Base-by-base conservation (phyloP, 1,284 basidiomycete genomes). In the Sporisorium scitamineum region DNA sequence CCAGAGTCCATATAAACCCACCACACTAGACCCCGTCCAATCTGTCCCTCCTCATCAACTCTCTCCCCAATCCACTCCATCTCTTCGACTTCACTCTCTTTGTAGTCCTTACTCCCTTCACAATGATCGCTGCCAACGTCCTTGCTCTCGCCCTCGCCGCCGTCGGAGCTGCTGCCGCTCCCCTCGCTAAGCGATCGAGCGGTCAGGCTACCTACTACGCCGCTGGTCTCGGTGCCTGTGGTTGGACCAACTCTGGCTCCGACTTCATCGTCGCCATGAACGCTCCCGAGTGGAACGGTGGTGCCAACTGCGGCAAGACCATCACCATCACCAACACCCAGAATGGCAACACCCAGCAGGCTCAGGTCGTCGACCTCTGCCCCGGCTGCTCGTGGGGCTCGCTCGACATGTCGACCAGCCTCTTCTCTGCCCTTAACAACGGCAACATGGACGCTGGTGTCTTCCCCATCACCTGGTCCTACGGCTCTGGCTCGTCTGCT, bases 391-490 rank as follows among this genome's bases (percentile, higher is more conserved):
- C 90, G 2, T 88, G 85, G 47, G 90, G 89, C 39, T 92, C 89
- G 45, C 89, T 97, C 62, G 94, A 97, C 87, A 88, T 95, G 69
- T 92, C 92, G 26, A 84, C 86, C 13, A 89, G 90, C 56, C 89
- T 97, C 47, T 97, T 97, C 87, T 65, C 73, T 42, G 71, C 64
- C 31, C 78, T 83, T 20, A 72, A 74, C 61, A 76, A 81, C 66
- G 79, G 79, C 54, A 77, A 81, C 77, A 70, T 80, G 66, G 80
- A 79, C 65, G 65, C 53, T 26, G 81, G 81, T 70, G 71, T 73
- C 62, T 78, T 83, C 78, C 81, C 79, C 61, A 83, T 83, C 73
- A 53, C 57, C 29, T 83, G 81, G 81, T 68, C 72, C 9, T 75
- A 67, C 65, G 69, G 69, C 64, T 71, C 69, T 13, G 69, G 69